Percentiles rank a stretch among this genome's conserved stretches.
Conservation (phyloP, 345 rosid species). For the Psidium friedrichsthalianum region DNA sequence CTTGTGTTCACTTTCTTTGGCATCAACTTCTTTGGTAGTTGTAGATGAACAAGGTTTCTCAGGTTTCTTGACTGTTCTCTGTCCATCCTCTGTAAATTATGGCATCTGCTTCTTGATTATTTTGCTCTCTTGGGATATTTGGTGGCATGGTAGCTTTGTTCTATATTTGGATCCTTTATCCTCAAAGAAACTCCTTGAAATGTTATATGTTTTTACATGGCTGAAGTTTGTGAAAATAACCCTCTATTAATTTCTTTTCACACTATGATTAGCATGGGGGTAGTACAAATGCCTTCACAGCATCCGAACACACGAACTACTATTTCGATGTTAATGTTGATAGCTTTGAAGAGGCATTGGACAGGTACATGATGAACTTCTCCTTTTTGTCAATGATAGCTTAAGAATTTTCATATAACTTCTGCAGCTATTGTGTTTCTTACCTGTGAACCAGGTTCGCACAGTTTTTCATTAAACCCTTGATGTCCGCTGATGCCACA, state of each 20-base stretch:
- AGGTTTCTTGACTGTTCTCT: not conserved
- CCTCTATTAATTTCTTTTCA: not conserved
- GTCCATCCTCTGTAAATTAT: not conserved
- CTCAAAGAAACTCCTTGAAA: not conserved
- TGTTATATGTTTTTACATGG: not conserved
- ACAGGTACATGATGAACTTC: slow-evolving; percentile 37
- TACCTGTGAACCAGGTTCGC: slow-evolving; percentile 47
- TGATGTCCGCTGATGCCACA: slow-evolving; percentile 93
- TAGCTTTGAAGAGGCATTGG: slow-evolving; percentile 79
- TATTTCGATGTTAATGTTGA: slow-evolving; percentile 66
- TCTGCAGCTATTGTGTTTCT: slow-evolving; percentile 5
- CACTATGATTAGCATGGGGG: slow-evolving; percentile 68
- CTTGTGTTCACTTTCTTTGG: not conserved
- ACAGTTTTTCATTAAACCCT: slow-evolving; percentile 80
- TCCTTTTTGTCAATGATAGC: not conserved
- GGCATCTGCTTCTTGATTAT: not conserved
- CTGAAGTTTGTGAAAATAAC: not conserved
- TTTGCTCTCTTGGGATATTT: not conserved
- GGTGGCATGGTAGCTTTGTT: not conserved
- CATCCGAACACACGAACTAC: slow-evolving; percentile 67
- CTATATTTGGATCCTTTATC: not conserved
- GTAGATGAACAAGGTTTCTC: not conserved
- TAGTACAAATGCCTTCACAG: slow-evolving; percentile 69
- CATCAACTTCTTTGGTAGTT: not conserved
- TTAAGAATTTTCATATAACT: not conserved